These are phyloP conservation scores for Eimeria maxima DNA, from an alignment of 169 alveolate species.

Conservation along the genomic window DNA sequence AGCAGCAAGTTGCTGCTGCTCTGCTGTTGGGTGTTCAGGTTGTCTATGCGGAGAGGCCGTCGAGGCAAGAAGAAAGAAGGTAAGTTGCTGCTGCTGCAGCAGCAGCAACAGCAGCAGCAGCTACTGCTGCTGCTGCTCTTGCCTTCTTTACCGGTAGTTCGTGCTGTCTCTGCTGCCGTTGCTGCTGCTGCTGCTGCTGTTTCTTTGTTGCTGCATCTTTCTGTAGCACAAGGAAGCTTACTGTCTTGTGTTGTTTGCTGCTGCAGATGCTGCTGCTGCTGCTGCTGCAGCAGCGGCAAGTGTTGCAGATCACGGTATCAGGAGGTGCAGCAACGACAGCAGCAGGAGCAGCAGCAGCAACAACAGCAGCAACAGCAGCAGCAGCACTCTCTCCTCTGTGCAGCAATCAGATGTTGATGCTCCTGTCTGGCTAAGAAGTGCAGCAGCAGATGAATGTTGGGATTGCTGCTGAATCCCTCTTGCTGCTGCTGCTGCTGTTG, in stretches of 20 bases:
- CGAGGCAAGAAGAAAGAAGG: neutral
- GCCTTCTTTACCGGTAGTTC: neutral
- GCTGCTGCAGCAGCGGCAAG: neutral
- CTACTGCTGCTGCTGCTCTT: neutral
- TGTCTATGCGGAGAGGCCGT: neutral
- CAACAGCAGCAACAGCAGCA: conserved; percentile 15
- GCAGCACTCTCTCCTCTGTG: conserved; percentile 32
- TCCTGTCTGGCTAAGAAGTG: neutral
- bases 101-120: neutral
- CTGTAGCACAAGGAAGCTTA: neutral
- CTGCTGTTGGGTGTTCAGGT: conserved; percentile 14
- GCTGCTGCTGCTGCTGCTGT: conserved; percentile 1
- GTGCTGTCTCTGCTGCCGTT: neutral
- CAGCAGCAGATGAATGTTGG: neutral
- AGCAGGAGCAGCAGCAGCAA: neutral
- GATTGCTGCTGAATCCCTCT: neutral
- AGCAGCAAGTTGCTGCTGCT: neutral
- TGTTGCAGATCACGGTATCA: neutral
- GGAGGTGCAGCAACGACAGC: no score
- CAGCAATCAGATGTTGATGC: neutral
- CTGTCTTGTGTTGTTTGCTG: neutral
- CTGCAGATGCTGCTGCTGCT: neutral
- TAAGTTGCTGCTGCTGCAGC: neutral
- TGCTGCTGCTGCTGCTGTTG: conserved; percentile 6
- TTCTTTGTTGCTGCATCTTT: neutral